Percentiles rank a stretch among this genome's conserved stretches.
Evolutionary conservation across 208 protist genomes (phyloP).

Genomic region (Vickermania spadyakhi): DNA sequence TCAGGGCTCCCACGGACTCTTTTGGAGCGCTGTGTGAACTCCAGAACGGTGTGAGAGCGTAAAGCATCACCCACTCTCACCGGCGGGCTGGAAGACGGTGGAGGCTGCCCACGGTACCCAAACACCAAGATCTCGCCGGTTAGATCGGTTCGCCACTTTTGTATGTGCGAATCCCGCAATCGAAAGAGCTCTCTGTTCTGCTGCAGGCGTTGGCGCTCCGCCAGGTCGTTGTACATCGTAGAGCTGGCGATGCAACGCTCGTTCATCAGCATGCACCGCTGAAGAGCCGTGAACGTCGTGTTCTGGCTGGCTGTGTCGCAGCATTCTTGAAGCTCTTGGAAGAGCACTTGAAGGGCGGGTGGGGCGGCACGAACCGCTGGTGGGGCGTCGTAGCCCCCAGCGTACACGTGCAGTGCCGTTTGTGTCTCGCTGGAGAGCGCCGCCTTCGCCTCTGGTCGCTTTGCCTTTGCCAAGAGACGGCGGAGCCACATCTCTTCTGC

Average conservation of each 20-base stretch:
- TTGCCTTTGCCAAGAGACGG: not conserved
- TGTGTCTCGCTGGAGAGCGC: not conserved
- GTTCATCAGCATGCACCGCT: constrained; percentile 14
- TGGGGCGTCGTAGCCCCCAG: not conserved
- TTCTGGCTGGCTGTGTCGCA: constrained; percentile 16
- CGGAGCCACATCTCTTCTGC: not conserved
- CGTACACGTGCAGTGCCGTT: not conserved
- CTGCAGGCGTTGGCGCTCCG: not conserved
- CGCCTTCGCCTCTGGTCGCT: not conserved
- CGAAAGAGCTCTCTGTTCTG: not conserved
- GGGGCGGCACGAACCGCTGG: not conserved
- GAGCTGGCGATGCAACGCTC: constrained; percentile 14
- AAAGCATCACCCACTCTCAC: not conserved
- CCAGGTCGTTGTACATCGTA: not conserved
- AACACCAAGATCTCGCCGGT: not conserved
- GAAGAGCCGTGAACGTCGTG: constrained; percentile 17
- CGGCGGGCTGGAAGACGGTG: not conserved
- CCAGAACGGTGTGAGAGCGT: not conserved
- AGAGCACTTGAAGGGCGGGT: constrained; percentile 7
- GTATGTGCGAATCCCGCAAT: not conserved
- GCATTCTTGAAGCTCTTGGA: constrained; percentile 22
- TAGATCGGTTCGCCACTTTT: not conserved
- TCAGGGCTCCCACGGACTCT: not conserved
- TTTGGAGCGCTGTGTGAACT: not conserved
- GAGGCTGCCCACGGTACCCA: not conserved